Evolutionary conservation across 1,139 yeast species (phyloP).

Genomic region (Pichia sp.): DNA sequence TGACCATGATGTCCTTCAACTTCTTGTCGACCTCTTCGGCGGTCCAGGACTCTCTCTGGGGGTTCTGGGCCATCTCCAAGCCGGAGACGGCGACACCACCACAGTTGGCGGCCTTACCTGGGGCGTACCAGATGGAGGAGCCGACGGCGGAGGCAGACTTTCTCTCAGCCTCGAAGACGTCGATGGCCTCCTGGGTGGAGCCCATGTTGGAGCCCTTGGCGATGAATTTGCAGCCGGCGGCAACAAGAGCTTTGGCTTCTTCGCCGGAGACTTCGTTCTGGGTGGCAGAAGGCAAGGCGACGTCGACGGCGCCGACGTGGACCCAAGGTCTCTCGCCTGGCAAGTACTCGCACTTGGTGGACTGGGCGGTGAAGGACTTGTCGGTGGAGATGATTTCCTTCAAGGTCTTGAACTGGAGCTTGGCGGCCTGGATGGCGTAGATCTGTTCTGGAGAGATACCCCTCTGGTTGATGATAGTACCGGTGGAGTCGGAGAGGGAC

Average conservation of each 20-base stretch:
- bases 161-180: conserved; percentile 87
- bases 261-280: conserved; percentile 97
- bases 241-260: conserved; percentile 91
- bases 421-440: conserved; percentile 71
- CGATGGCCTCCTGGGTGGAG: conserved; percentile 94
- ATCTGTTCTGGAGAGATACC: conserved; percentile 86
- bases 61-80: conserved; percentile 99
- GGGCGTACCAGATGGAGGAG: conserved; percentile 89
- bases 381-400: conserved; percentile 61
- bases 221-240: conserved; percentile 85
- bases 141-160: conserved; percentile 39
- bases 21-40: conserved; percentile 82
- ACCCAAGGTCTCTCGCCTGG: conserved; percentile 97
- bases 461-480: conserved; percentile 67
- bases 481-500: conserved; percentile 91
- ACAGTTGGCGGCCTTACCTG: conserved; percentile 98
- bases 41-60: conserved; percentile 87
- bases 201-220: conserved; percentile 99
- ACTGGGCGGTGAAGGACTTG: conserved; percentile 51
- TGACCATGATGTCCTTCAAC: conserved; percentile 87
- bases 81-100: conserved; percentile 99
- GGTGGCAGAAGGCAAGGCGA: conserved; percentile 97
- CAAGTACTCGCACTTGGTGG: conserved; percentile 60
- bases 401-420: conserved; percentile 74
- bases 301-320: conserved; percentile 85